These are phyloP conservation scores for Aspergillus bridgeri DNA, from an alignment of 495 filamentous ascomycete genomes.

Conservation along the genomic window DNA sequence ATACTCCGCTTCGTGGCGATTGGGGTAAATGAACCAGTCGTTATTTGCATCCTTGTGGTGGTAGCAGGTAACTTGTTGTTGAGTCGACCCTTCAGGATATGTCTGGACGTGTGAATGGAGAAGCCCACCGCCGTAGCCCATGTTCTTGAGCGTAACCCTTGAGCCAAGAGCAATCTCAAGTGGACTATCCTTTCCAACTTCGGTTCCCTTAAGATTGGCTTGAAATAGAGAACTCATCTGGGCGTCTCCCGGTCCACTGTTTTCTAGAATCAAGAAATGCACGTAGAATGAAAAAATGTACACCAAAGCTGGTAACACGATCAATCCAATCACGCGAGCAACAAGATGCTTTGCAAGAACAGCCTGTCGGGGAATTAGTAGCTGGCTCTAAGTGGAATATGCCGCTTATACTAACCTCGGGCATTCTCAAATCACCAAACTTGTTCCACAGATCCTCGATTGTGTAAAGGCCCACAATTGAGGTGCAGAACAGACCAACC, in stretches of 20 bases:
- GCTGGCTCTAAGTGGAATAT: constrained; percentile 2
- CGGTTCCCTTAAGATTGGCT: constrained; percentile 87
- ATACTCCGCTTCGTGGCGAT: constrained; percentile 70
- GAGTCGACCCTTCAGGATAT: constrained; percentile 87
- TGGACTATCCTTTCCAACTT: constrained; percentile 90
- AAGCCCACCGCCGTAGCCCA: constrained; percentile 98
- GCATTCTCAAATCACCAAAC: constrained; percentile 91
- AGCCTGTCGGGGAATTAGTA: constrained; percentile 40
- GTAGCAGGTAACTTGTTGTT: constrained; percentile 98
- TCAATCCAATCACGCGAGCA: constrained; percentile 81
- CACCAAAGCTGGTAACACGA: constrained; percentile 77
- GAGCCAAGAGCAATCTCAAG: constrained; percentile 88
- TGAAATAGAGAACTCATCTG: constrained; percentile 99
- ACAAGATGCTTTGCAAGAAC: constrained; percentile 73
- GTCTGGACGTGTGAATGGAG: constrained; percentile 96
- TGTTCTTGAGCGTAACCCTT: constrained; percentile 92
- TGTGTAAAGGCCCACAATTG: constrained; percentile 91
- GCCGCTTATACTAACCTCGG: constrained; percentile 52
- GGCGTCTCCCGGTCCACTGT: constrained; percentile 92
- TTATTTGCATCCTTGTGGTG: constrained; percentile 99
- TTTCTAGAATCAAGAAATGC: constrained; percentile 89
- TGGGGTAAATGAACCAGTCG: constrained; percentile 98
- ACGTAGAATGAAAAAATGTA: constrained; percentile 94
- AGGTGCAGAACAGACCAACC: constrained; percentile 92
- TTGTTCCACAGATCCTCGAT: constrained; percentile 98